phyloP scores from a whole-genome alignment of 176 grass and related monocot species.

The Microstegium vimineum region DNA sequence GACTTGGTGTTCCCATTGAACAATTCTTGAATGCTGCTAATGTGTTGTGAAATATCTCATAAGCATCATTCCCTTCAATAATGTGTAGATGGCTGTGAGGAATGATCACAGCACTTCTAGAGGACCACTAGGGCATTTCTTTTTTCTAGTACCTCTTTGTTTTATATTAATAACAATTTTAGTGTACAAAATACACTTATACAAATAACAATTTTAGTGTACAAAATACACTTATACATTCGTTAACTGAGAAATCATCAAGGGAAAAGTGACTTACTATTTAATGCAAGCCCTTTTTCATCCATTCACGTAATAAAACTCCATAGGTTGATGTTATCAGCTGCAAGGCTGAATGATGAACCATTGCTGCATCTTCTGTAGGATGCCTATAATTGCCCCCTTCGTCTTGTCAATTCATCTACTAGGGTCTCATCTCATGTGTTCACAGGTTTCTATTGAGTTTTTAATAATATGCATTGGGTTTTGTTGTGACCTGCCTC shows the following conservation, averaged over 20 bases:
- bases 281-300: background rate
- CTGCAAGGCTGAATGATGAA: slow-evolving; percentile 5
- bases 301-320: background rate
- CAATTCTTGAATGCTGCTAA: background rate
- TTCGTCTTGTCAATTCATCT: background rate
- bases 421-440: background rate
- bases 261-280: background rate
- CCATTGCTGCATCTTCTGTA: background rate
- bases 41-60: background rate
- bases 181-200: no score
- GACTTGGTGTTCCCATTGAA: background rate
- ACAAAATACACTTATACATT: background rate
- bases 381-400: background rate
- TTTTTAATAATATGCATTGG: background rate
- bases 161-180: background rate
- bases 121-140: background rate
- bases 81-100: background rate
- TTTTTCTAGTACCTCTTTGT: no score
- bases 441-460: background rate
- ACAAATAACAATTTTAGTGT: no score
- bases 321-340: background rate
- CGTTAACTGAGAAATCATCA: background rate
- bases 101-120: background rate
- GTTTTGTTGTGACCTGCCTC: background rate
- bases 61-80: background rate